Base-by-base conservation (phyloP, 345 rosid genomes). In the Euphorbia pulcherrima region DNA sequence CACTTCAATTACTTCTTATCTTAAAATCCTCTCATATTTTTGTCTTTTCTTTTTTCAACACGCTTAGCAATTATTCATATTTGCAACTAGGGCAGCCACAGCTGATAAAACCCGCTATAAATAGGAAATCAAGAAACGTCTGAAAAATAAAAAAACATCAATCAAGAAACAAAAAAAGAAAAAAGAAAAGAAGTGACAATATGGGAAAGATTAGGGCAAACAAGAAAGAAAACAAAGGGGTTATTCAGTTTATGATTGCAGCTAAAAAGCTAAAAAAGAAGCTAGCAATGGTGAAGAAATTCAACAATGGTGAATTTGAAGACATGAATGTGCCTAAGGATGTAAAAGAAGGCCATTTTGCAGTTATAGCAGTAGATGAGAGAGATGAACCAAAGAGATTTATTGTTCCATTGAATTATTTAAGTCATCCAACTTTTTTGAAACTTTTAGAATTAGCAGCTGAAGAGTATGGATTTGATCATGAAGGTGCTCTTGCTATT, bases 261-360 rank as follows among this genome's bases (percentile, higher is more conserved):
- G 75, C 70, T 1, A 72, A 57, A 57, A 57, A 46, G 75, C 60
- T 65, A 14, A 70, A 65, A 11, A 58, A 59, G 60, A 65, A 69
- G 26, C 68, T 62, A 8, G 64, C 14, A n/a, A 26, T 65, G 52
- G 75, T 65, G 67, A 73, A 60, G 27, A 73, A 67, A 51, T 14
- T 59, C 62, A 18, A 28, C 29, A 35, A 46, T 7, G 30, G n/a
- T 24, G 37, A 58, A 69, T 16, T 72, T 11, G 67, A 74, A 17
- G 74, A 72, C 60, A 47, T 24, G 10, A 27, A 30, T 48, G 86
- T 84, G 57, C 92, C 92, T 0, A 77, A 83, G 65, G 96, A 90
- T 63, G 92, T 90, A 21, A 87, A 87, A 67, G 85, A 84, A 81
- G 90, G 93, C 20, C 93, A 90, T 55, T 83, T 90, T 5, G 86